Base-by-base conservation (phyloP, 2,329 filamentous ascomycete species). In the Claviceps sorghi region DNA sequence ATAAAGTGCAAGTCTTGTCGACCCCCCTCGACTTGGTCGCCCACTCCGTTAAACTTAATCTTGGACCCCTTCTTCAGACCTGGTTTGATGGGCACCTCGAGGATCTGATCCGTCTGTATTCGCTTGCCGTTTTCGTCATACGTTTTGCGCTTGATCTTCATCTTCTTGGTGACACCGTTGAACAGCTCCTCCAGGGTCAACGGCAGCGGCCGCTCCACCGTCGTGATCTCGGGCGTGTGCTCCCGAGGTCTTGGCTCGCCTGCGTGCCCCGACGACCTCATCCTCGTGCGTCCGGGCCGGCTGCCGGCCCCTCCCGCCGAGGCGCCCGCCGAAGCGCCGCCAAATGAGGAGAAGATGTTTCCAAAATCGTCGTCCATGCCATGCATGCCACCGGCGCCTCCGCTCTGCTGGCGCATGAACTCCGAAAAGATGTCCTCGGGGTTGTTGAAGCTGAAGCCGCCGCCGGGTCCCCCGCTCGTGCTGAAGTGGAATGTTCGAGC, bases 21-120 rank as follows among this genome's bases (percentile, higher is more conserved):
- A 15, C 91, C 91, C 43, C 93, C 93, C 64, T 97, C 93, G 56
- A 95, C 89, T 67, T 97, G 90, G 68, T 98, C 93, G 11, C 93
- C 93, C n/a, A 98, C 90, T 43, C 91, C 89, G 64, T 86, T 87
- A 65, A 95, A 98, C 71, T 96, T 96, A 69, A 98, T 95, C 76
- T 97, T 98, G 63, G 88, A 95, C 32, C 93, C 93, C 61, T 94
- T 90, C 72, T 97, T 96, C 69, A 97, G 72, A 54, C 93, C 93
- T 6, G 88, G 83, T 72, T 96, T 97, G 71, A 98, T 95, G 47
- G 89, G 88, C 50, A 97, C 91, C 64, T 95, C 89, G 32, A 98
- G 73, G 19, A 96, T 88, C 62, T 90, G 86, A 61, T 98, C 93
- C 55, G 90, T 86, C 3, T 84, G 85, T 44, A 80, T 87, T 60